Evolutionary conservation across 2,329 filamentous ascomycete species (phyloP), one percentile per base, ranked within the genome.

Genomic region (Curvularia sp.): DNA sequence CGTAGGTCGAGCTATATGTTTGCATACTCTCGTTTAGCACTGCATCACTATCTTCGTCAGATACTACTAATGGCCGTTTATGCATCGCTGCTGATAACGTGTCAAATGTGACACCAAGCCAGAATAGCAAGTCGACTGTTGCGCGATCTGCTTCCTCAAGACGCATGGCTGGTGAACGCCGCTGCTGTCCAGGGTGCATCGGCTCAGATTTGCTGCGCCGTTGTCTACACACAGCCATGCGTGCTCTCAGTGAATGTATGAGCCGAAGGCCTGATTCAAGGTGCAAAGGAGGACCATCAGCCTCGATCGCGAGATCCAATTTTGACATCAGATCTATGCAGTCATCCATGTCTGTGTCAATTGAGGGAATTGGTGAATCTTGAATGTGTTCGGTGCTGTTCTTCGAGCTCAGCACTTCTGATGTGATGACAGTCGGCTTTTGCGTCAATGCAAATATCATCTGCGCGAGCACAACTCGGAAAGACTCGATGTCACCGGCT

Each of bases 101-200:
- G 64, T 86, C 84, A 48, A 85, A 83, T 84, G 86, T 87, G 43
- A 86, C 76, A 0, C 81, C 82, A 23, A 87, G 75, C 85, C 85
- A 87, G 66, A 83, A 86, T 3, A 87, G 66, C 13, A 87, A 72
- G 13, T 82, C 79, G 25, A 87, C 76, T 0, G 85, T 86, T 10
- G 79, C 74, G 18, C 74, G 72, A 69, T 81, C 74, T 18, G 77
- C 73, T 27, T 66, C 56, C 42, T 70, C 73, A 12, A 78, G 63
- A 5, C 60, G 58, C 28, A 67, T 65, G 5, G 57, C 48, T 5
- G 62, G 61, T n/a, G 57, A 48, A 6, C 57, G 63, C 21, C 62
- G 53, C 42, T 58, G 59, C 30, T 64, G 69, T 36, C 49, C 57
- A 46, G 58, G 55, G 27, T 59, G 62, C 25, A 55, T 51, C 0